phyloP scores from a whole-genome alignment of 768 basidiomycete species.

The Chalciporus piperatus region DNA sequence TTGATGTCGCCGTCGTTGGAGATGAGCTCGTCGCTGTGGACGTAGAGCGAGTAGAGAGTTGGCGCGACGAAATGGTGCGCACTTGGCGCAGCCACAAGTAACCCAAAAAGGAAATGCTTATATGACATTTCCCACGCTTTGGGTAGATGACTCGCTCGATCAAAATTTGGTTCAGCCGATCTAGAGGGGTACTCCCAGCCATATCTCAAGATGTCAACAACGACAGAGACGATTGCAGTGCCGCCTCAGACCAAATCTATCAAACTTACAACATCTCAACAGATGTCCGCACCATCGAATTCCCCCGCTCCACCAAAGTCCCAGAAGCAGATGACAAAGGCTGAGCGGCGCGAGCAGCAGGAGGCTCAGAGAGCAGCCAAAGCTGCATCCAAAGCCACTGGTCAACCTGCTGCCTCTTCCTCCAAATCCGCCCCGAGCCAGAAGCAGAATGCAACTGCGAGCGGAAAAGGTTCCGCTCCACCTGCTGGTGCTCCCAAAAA shows the following conservation, averaged over 20 bases:
- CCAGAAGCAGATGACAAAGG: conserved; percentile 77
- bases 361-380: conserved; percentile 82
- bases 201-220: conserved; percentile 21
- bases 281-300: conserved; percentile 1
- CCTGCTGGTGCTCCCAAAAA: conserved; percentile 23
- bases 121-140: conserved; percentile 18
- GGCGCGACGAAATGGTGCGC: too few relatives aligned
- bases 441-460: conserved; percentile 17
- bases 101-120: conserved; percentile 17
- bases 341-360: conserved; percentile 75
- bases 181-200: background rate
- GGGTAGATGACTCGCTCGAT: conserved; percentile 18
- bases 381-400: conserved; percentile 41
- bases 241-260: conserved; percentile 9
- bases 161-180: too few relatives aligned
- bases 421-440: conserved; percentile 32
- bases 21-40: conserved; percentile 1
- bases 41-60: too few relatives aligned
- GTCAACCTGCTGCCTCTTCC: conserved; percentile 11
- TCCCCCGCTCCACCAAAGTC: conserved; percentile 31
- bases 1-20: background rate
- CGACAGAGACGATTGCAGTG: conserved; percentile 20
- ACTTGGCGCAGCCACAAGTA: too few relatives aligned
- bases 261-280: conserved; percentile 11
- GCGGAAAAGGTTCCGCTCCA: conserved; percentile 16